Evolutionary conservation across 2,329 filamentous ascomycete genomes (phyloP).

Genomic region (Aspergillus pseudotamarii): DNA sequence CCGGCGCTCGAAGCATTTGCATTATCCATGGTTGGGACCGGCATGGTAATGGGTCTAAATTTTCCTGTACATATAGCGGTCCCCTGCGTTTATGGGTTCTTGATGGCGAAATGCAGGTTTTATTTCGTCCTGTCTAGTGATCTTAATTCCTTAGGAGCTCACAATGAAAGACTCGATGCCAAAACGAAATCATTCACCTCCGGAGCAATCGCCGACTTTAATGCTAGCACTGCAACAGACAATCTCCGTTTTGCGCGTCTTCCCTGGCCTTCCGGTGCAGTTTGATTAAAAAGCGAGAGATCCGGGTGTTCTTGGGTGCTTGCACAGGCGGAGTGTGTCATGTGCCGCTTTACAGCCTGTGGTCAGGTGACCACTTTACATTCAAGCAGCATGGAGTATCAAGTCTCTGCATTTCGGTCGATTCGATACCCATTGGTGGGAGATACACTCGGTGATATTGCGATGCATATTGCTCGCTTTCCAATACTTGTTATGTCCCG

Average conservation of each 20-base stretch:
- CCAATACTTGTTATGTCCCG: neutral
- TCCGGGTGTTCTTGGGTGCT: neutral
- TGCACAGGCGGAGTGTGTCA: neutral
- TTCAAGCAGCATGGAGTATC: neutral
- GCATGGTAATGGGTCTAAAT: slow-evolving; percentile 44
- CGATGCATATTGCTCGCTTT: neutral
- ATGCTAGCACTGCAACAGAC: neutral
- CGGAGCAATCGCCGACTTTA: neutral
- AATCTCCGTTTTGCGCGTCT: neutral
- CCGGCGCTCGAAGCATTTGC: slow-evolving; percentile 47
- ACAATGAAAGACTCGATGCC: slow-evolving; percentile 19
- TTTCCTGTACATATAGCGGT: slow-evolving; percentile 49
- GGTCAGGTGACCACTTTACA: neutral
- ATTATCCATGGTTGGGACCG: slow-evolving; percentile 45
- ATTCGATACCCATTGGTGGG: too few species aligned
- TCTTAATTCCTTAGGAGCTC: slow-evolving; percentile 35
- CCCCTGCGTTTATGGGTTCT: slow-evolving; percentile 34
- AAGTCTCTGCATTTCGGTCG: too few species aligned
- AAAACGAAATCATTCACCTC: neutral
- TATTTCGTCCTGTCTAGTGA: slow-evolving; percentile 29
- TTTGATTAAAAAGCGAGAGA: neutral
- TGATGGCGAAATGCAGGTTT: slow-evolving; percentile 27
- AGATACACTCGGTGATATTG: neutral
- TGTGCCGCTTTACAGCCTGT: neutral
- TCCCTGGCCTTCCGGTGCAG: neutral